Percentiles rank a stretch among this genome's conserved stretches.
Conservation (phyloP, 805 yeast species). For the Sugiyamaella smithiae region DNA sequence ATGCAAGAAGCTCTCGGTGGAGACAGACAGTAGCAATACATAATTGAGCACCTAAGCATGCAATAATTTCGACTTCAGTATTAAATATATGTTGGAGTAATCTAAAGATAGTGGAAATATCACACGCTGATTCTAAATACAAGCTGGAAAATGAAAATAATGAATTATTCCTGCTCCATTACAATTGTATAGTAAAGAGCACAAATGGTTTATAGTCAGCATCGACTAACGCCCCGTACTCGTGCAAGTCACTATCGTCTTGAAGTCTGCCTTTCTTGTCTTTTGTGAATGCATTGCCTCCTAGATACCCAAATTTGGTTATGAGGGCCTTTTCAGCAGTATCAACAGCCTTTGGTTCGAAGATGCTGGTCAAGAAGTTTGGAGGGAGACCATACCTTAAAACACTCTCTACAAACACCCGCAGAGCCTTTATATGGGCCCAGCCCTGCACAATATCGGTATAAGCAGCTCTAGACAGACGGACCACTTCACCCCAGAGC, state of each 20-base stretch:
- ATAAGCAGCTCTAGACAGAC: constrained; percentile 87
- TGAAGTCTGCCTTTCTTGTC: constrained; percentile 65
- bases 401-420: constrained; percentile 89
- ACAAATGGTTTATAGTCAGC: constrained; percentile 97
- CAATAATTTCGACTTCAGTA: no score
- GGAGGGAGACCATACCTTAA: constrained; percentile 97
- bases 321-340: constrained; percentile 69
- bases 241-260: constrained; percentile 61
- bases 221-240: constrained; percentile 89
- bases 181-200: constrained; percentile 44
- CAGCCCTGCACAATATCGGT: constrained; percentile 80
- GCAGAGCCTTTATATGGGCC: constrained; percentile 85
- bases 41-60: no score
- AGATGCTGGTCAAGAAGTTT: constrained; percentile 59
- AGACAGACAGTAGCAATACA: no score
- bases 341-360: constrained; percentile 40
- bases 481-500: constrained; percentile 66
- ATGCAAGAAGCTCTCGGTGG: no score
- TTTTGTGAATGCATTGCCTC: constrained; percentile 79
- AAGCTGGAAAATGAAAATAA: no score
- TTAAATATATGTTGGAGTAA: no score
- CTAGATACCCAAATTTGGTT: constrained; percentile 79
- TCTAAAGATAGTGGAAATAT: no score
- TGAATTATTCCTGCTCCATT: background rate
- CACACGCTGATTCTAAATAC: no score